phyloP scores from a whole-genome alignment of 2,329 filamentous ascomycete genomes.

The Scleromitrula shiraiana region DNA sequence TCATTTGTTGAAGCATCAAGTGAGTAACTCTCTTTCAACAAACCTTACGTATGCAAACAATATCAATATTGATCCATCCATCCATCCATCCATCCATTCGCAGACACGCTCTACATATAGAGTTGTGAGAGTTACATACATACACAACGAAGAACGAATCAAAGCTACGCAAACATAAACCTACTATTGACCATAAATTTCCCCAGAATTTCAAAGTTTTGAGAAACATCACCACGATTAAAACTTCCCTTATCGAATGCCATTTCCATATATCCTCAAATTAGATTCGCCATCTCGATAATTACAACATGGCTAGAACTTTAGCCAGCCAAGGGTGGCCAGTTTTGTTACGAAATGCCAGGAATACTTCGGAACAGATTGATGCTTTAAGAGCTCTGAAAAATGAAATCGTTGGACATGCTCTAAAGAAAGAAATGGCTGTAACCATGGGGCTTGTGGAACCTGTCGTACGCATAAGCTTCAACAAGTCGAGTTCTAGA shows the following conservation, averaged over 20 bases:
- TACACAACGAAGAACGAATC: background rate
- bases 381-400: constrained; percentile 66
- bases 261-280: background rate
- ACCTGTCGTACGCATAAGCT: constrained; percentile 47
- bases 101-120: too few species aligned
- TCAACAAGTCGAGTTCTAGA: constrained; percentile 32
- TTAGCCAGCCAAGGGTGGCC: constrained; percentile 34
- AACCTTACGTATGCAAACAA: too few species aligned
- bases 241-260: background rate
- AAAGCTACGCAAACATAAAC: too few species aligned
- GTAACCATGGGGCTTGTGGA: constrained; percentile 62
- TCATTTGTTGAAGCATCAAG: too few species aligned
- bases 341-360: constrained; percentile 48
- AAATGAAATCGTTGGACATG: constrained; percentile 83
- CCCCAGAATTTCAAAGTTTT: too few species aligned
- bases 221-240: background rate
- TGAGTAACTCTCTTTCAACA: too few species aligned
- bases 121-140: too few species aligned
- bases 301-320: constrained; percentile 6
- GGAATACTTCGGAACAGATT: constrained; percentile 43
- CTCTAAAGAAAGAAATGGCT: constrained; percentile 76
- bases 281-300: background rate
- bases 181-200: too few species aligned
- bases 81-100: too few species aligned
- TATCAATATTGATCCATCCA: too few species aligned